Evolutionary conservation across 2,329 filamentous ascomycete genomes (phyloP), one percentile per base, ranked within the genome.

Genomic region (Tolypocladium endophyticum): DNA sequence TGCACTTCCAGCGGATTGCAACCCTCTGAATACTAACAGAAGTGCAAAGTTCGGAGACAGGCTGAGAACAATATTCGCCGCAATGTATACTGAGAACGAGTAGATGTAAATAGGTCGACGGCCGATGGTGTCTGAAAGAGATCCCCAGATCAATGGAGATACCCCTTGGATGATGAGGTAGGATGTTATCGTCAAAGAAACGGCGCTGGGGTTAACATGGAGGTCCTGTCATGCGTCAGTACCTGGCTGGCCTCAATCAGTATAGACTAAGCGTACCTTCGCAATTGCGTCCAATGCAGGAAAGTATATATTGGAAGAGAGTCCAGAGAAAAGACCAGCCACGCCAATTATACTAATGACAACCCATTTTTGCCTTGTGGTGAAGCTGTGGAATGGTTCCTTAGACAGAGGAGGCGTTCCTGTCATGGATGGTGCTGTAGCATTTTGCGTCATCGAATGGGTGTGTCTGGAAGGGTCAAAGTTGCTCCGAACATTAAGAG

Each of bases 161-260:
- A 82, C 66, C 7, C 77, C 81, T 67, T 82, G 80, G 4, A 81
- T 69, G 56, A 81, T 71, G 67, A 80, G 76, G 63, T 82, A 83
- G 2, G 73, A 69, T 0, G 76, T 79, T 12, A 79, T 72, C 6
- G 75, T 77, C 14, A 79, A 65, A 55, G 71, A 73, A 20, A 78
- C 69, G 35, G 65, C 60, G 12, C 64, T 62, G 0, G 68, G 28
- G 58, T 67, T 72, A 16, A 73, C 67, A 20, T 65, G 45, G 1
- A 74, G 65, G 18, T 74, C 70, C 64, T 69, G 23, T 23, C 14
- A 25, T 23, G 20, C 20, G 23, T 23, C 9, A 43, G 41, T 23
- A 43, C 41, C 20, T 25, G 55, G 9, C 53, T 52, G 20, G 20
- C 35, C 47, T 55, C 25, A 36, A n/a, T 6, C 14, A 25, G 7